Percentiles rank a stretch among this genome's conserved stretches.
These are phyloP conservation scores for Boletus fagicola DNA, from an alignment of 768 basidiomycete species.

Conservation along the genomic window DNA sequence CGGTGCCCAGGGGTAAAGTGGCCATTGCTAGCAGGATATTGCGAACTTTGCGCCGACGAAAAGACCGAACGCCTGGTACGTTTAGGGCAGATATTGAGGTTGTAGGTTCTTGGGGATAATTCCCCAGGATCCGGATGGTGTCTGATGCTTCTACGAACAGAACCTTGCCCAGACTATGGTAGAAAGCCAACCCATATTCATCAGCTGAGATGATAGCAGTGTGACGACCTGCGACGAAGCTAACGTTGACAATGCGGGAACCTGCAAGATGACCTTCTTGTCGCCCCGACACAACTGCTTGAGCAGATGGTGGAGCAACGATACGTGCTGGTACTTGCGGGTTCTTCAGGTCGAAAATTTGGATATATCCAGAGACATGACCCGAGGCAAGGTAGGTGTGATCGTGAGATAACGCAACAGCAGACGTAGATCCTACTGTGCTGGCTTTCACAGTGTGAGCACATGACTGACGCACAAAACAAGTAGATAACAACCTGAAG, in stretches of 20 bases:
- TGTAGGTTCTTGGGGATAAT: constrained; percentile 62
- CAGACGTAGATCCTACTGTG: constrained; percentile 74
- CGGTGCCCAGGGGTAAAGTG: constrained; percentile 77
- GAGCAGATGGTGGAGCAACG: constrained; percentile 65
- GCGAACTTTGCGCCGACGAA: constrained; percentile 49
- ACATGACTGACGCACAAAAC: constrained; percentile 11
- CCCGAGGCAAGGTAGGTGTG: constrained; percentile 92
- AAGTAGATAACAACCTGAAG: constrained; percentile 47
- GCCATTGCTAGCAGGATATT: constrained; percentile 76
- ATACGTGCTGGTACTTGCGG: constrained; percentile 67
- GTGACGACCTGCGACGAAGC: constrained; percentile 88
- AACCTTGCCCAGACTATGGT: constrained; percentile 90
- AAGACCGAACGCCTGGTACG: constrained; percentile 25
- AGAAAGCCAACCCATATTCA: constrained; percentile 89
- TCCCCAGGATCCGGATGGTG: constrained; percentile 89
- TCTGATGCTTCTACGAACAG: constrained; percentile 95
- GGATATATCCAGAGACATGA: constrained; percentile 79
- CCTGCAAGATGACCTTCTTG: constrained; percentile 84
- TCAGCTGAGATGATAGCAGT: constrained; percentile 92
- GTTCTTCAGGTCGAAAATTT: constrained; percentile 77
- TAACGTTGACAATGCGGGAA: constrained; percentile 75
- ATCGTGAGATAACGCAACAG: constrained; percentile 87
- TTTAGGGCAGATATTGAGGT: constrained; percentile 17
- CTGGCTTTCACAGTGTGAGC: constrained; percentile 44
- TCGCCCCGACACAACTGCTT: constrained; percentile 69